Base-by-base conservation (phyloP, 306 rosid genomes). In the Senna siamea region DNA sequence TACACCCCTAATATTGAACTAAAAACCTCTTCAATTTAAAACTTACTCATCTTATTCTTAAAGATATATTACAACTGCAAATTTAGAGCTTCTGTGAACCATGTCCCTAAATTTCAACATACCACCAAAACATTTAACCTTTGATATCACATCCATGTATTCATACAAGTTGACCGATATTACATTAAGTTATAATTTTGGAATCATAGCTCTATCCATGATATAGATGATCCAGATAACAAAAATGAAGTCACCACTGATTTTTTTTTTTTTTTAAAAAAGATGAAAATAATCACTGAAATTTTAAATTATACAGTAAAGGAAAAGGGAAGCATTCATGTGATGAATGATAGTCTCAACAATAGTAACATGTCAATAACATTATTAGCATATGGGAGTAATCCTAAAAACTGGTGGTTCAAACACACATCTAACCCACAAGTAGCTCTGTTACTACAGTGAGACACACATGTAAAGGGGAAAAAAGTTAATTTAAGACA, bases 61-160 rank as follows among this genome's bases (percentile, higher is more conserved):
- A 17, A 74, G 74, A 74, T 19, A 26, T 20, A 40, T 44, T 47
- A 22, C 14, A 23, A 35, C 46, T 60, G 58, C 70, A 70, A 70
- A 46, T 40, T 7, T 20, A 41, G 18, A 69, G 78, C 57, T 48
- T 32, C 30, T 32, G 32, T 22, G 18, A 61, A 70, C 47, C 56
- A 75, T 62, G 35, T 75, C 56, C 32, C 68, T 37, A 61, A 73
- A 69, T 54, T 22, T 80, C 7, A 22, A 52, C 54, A 60, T 20
- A 28, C 26, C 41, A 51, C 46, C 59, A 61, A 52, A 70, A 26
- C 52, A 57, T 57, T 26, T 57, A 13, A 13, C 9, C 19, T 2
- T 26, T 1, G 5, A 56, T 12, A 28, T 57, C 18, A 28, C 37
- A 37, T 57, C 37, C 59, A 19, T 13, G 38, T 43, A 18, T 51